Evolutionary conservation across 1,139 yeast genomes (phyloP).

Genomic region (Nakaseomyces delphensis): DNA sequence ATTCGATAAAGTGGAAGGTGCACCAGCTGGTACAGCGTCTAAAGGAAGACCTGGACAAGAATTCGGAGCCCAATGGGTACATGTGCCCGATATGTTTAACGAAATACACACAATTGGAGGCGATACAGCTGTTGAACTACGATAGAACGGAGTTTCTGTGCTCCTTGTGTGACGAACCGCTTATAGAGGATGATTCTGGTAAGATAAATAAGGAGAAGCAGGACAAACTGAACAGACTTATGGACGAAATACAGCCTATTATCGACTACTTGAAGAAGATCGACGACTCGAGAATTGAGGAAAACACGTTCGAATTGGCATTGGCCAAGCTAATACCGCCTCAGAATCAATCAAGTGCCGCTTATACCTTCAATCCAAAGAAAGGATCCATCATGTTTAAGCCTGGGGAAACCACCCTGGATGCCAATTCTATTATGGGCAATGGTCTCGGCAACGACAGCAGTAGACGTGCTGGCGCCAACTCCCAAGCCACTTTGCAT

Average conservation of each 20-base stretch:
- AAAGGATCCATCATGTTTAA: constrained; percentile 36
- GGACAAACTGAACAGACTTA: constrained; percentile 70
- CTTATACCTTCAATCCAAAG: constrained; percentile 46
- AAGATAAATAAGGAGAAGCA: constrained; percentile 77
- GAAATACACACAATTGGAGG: constrained; percentile 79
- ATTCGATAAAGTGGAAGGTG: constrained; percentile 92
- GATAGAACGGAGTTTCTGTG: constrained; percentile 78
- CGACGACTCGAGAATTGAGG: constrained; percentile 79
- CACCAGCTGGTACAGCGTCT: constrained; percentile 73
- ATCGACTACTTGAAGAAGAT: constrained; percentile 75
- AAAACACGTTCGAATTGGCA: constrained; percentile 77
- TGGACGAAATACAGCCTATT: constrained; percentile 85
- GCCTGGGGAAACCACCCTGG: constrained; percentile 30
- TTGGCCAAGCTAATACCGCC: constrained; percentile 77
- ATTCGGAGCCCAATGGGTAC: constrained; percentile 89
- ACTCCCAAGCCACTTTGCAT: constrained; percentile 59
- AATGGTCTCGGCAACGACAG: constrained; percentile 32
- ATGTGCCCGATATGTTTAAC: constrained; percentile 80
- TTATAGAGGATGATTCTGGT: constrained; percentile 83
- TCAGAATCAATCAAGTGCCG: constrained; percentile 56
- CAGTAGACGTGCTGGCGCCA: constrained; percentile 35
- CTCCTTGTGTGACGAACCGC: constrained; percentile 65
- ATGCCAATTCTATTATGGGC: constrained; percentile 24
- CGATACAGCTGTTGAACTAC: constrained; percentile 68
- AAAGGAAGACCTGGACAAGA: constrained; percentile 72